phyloP scores from a whole-genome alignment of 192 early-diverging fungal genomes.

The Coemansia sp. region DNA sequence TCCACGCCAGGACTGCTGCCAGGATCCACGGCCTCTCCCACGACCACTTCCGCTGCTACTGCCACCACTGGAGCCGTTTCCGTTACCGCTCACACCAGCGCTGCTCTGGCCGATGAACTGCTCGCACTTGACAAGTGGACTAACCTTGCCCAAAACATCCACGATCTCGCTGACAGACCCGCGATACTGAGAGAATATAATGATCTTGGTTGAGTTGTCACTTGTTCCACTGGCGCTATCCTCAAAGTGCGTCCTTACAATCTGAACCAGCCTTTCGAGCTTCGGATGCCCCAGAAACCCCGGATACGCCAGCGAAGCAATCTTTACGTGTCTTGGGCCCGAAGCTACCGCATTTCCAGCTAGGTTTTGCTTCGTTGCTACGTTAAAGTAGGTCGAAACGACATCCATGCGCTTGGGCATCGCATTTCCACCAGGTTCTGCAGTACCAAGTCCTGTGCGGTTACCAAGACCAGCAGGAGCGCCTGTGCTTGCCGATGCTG shows the following conservation, averaged over 20 bases:
- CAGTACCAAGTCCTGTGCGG: background rate
- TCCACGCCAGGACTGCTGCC: background rate
- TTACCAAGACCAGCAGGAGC: background rate
- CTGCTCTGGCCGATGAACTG: conserved; percentile 80
- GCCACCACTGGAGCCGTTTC: background rate
- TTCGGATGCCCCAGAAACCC: conserved; percentile 78
- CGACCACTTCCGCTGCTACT: background rate
- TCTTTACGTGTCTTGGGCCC: background rate
- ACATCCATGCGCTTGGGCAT: conserved; percentile 27
- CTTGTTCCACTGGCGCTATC: conserved; percentile 35
- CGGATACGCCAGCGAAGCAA: conserved; percentile 18
- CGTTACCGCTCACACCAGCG: conserved; percentile 1
- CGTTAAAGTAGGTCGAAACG: conserved; percentile 47
- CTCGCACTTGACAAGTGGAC: conserved; percentile 67
- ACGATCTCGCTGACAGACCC: conserved; percentile 86
- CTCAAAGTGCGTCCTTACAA: conserved; percentile 71
- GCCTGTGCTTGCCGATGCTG: background rate
- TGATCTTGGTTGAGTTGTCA: conserved; percentile 60
- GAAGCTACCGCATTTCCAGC: conserved; percentile 1
- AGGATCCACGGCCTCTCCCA: conserved; percentile 4
- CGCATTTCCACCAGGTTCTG: background rate
- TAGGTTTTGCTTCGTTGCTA: conserved; percentile 14
- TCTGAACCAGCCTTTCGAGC: conserved; percentile 62
- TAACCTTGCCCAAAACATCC: conserved; percentile 58
- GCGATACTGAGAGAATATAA: conserved; percentile 84